Percentiles rank a stretch among this genome's conserved stretches.
These are phyloP conservation scores for Daldinia sp. DNA, from an alignment of 2,329 filamentous ascomycete species.

Conservation along the genomic window DNA sequence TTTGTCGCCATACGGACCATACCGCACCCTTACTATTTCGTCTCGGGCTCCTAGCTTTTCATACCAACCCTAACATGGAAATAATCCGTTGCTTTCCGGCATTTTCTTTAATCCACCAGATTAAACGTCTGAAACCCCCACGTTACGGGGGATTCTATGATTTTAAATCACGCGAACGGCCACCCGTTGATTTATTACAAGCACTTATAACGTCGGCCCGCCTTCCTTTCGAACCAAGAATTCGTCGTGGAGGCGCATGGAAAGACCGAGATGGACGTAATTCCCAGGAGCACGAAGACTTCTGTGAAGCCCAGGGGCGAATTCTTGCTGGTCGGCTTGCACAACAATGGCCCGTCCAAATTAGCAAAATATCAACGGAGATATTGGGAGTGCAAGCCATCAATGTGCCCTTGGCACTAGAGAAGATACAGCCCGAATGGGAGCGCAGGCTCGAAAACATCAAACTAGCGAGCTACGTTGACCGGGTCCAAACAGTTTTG, in stretches of 20 bases:
- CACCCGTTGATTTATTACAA: conserved; percentile 25
- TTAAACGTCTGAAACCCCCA: conserved; percentile 32
- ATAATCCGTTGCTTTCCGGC: conserved; percentile 34
- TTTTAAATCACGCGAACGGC: conserved; percentile 32
- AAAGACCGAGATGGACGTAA: conserved; percentile 11
- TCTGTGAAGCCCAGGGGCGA: conserved; percentile 22
- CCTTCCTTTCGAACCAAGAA: not conserved
- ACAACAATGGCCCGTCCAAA: conserved; percentile 30
- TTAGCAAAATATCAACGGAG: not conserved
- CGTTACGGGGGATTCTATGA: conserved; percentile 23
- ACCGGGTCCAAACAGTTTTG: conserved; percentile 25
- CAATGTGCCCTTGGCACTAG: conserved; percentile 9
- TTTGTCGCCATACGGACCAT: conserved; percentile 35
- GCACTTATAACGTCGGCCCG: conserved; percentile 22
- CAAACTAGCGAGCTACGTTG: conserved; percentile 24
- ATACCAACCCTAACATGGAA: conserved; percentile 39
- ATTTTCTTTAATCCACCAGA: conserved; percentile 16
- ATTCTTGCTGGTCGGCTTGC: conserved; percentile 16
- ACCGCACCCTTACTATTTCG: conserved; percentile 40
- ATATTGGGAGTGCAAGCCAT: conserved; percentile 1
- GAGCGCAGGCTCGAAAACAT: conserved; percentile 28
- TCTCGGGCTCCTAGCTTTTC: conserved; percentile 43
- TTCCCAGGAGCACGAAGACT: conserved; percentile 3
- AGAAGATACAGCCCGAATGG: conserved; percentile 29
- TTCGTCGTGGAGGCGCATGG: not conserved